Base-by-base conservation (phyloP, 176 grass and related monocot genomes). In the Neostapfia colusana region DNA sequence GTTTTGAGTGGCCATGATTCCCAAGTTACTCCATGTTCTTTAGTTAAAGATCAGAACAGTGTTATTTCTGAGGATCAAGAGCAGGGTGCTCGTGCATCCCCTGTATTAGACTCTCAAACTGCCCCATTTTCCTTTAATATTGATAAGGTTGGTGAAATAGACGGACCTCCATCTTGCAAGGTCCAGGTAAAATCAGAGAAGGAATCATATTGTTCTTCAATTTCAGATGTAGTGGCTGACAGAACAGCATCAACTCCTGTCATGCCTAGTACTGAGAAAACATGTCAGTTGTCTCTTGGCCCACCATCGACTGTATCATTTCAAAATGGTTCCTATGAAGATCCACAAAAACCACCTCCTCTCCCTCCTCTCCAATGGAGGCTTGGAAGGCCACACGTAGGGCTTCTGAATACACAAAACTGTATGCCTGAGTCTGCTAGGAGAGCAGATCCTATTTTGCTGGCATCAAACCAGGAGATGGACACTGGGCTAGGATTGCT, bases 291-390 rank as follows among this genome's bases (percentile, higher is more conserved):
- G 17, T 81, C 68, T 85, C 26, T 15, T 78, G n/a, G 13, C 68
- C 73, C 23, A 36, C 45, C 69, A 66, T 38, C 56, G 31, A 45
- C 37, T 20, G 38, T 78, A 64, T 62, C 68, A 74, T 45, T 80
- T 73, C 74, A 63, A 44, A 84, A 80, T 85, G n/a, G 45, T 63
- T 86, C 75, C 10, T 81, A 54, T 23, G 59, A 89, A 79, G 85
- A 96, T 77, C 66, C 57, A 51, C 63, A 85, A 75, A 89, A 85
- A 56, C 85, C 76, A 75, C 92, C 89, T 37, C 91, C 95, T 81
- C 91, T 99, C 71, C 96, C 96, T 77, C 96, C 96, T 49, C 85
- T 99, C 65, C 89, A 88, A 16, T 99, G 95, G 95, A 99, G 95
- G 80, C 64, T 84, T 35, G 91, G 83, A 75, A 92, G 83, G 83